phyloP scores from a whole-genome alignment of 1,284 basidiomycete genomes.

The Xanthoconium separans region DNA sequence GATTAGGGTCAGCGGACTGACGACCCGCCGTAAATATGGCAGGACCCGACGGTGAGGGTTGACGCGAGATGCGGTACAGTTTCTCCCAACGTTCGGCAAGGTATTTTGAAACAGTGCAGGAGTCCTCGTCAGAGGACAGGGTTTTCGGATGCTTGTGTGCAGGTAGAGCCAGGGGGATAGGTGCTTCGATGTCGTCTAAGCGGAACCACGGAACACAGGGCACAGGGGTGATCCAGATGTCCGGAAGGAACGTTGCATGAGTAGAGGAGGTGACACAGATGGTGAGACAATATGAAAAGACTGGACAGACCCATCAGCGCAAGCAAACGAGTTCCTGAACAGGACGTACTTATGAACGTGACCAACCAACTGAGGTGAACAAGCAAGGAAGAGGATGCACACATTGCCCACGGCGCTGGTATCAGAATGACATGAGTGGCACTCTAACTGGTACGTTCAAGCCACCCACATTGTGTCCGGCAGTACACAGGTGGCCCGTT shows the following conservation, averaged over 20 bases:
- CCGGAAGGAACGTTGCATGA: conserved; percentile 42
- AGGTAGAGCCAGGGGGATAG: conserved; percentile 6
- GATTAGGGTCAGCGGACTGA: conserved; percentile 20
- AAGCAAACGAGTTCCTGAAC: not conserved
- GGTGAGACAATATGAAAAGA: conserved; percentile 53
- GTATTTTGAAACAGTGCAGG: conserved; percentile 30
- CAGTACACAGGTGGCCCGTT: conserved; percentile 41
- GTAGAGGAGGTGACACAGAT: conserved; percentile 45
- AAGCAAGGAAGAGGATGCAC: conserved; percentile 53
- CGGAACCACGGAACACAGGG: conserved; percentile 59
- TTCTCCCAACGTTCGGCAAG: conserved; percentile 33
- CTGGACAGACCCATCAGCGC: conserved; percentile 34
- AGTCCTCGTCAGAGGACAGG: conserved; percentile 6
- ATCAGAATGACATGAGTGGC: conserved; percentile 4
- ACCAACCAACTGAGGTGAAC: conserved; percentile 55
- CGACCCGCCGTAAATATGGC: conserved; percentile 19
- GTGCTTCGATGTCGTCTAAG: conserved; percentile 6
- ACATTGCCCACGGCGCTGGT: conserved; percentile 44
- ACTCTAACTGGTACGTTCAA: not conserved
- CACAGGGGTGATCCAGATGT: conserved; percentile 52
- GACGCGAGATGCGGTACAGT: conserved; percentile 20
- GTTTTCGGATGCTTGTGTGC: conserved; percentile 9
- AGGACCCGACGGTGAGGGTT: conserved; percentile 14
- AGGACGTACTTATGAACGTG: conserved; percentile 47
- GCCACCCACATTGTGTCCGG: conserved; percentile 35